Evolutionary conservation across 1,139 yeast species (phyloP).

Genomic region (Eremothecium gossypii): DNA sequence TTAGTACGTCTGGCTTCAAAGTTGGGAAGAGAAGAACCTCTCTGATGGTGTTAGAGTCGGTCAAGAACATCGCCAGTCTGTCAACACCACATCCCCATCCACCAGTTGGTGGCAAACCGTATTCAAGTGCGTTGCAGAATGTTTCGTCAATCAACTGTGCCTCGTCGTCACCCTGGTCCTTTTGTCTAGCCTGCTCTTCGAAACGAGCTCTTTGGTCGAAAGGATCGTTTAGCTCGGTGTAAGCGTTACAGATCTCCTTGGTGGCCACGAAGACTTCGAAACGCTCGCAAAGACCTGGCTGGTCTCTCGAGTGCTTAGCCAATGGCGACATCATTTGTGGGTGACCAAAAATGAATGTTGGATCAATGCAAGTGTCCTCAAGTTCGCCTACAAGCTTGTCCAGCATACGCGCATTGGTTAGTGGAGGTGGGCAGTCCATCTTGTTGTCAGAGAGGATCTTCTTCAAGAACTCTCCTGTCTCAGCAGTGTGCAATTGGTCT

Average conservation of each 20-base stretch:
- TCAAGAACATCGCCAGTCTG: constrained; percentile 95
- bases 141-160: constrained; percentile 95
- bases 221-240: constrained; percentile 98
- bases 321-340: constrained; percentile 99
- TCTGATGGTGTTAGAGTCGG: constrained; percentile 93
- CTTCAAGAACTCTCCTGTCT: constrained; percentile 86
- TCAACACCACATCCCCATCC: constrained; percentile 99
- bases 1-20: constrained; percentile 75
- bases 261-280: constrained; percentile 98
- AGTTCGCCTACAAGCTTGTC: constrained; percentile 95
- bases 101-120: constrained; percentile 98
- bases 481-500: constrained; percentile 86
- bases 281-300: constrained; percentile 94
- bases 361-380: constrained; percentile 90
- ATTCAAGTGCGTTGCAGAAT: constrained; percentile 95
- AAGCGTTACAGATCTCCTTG: constrained; percentile 96
- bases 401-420: constrained; percentile 97
- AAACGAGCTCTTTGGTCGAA: constrained; percentile 95
- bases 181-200: constrained; percentile 98
- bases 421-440: constrained; percentile 90
- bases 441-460: constrained; percentile 68
- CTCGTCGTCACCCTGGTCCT: constrained; percentile 98
- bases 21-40: constrained; percentile 98
- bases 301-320: constrained; percentile 89
- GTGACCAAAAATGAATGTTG: constrained; percentile 96